A percentile compares a stretch with the other conserved stretches of the same genome.
Evolutionary conservation across 2,329 filamentous ascomycete genomes (phyloP).

Genomic region (Cryphonectria japonica): DNA sequence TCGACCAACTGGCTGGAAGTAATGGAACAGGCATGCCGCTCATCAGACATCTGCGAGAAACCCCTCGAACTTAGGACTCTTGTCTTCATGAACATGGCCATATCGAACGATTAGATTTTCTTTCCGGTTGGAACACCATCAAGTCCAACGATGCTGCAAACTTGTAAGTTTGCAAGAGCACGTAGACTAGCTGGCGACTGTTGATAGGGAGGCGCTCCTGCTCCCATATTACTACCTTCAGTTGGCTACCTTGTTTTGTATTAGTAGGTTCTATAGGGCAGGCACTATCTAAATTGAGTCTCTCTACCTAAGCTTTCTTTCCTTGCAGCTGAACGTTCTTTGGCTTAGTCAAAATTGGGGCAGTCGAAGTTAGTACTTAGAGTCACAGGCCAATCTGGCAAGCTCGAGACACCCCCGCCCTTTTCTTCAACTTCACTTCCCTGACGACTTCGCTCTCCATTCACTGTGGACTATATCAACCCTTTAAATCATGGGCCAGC

Average conservation of each 20-base stretch:
- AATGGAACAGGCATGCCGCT: too few species aligned
- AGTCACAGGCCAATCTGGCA: background rate
- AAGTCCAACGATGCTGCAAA: too few species aligned
- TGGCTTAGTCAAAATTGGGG: background rate
- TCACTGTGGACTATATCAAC: background rate
- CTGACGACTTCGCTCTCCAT: background rate
- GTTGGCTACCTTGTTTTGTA: background rate
- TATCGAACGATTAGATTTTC: too few species aligned
- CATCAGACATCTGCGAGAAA: too few species aligned
- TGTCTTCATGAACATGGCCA: too few species aligned
- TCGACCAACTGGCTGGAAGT: too few species aligned
- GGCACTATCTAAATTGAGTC: background rate
- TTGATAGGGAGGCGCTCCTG: too few species aligned
- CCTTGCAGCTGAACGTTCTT: background rate
- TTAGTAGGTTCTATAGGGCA: background rate
- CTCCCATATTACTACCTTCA: background rate
- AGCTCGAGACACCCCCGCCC: background rate
- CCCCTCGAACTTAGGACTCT: too few species aligned
- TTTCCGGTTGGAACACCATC: too few species aligned
- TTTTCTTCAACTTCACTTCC: background rate
- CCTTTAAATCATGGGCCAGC: background rate
- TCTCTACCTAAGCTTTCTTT: background rate
- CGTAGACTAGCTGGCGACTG: too few species aligned
- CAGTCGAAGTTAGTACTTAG: too few species aligned
- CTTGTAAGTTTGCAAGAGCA: too few species aligned